Base-by-base conservation (phyloP, 345 rosid genomes). In the Eucalyptus victrix region DNA sequence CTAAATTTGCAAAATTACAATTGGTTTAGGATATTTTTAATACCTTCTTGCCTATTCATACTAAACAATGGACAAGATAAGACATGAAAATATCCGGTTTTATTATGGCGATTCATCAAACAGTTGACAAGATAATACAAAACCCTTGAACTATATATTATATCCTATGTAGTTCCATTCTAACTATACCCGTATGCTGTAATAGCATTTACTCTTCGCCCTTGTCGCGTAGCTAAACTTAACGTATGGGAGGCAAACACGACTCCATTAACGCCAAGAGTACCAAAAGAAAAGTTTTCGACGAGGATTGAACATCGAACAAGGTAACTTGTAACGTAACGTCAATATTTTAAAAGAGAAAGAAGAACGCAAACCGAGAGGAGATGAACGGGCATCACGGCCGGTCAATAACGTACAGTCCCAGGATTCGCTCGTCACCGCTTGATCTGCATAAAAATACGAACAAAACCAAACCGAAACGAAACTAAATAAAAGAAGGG, bases 161-260 rank as follows among this genome's bases (percentile, higher is more conserved):
- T 56, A 56, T 56, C 3, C 0, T 56, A 0, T 56, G 1, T 26
- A 24, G 6, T 56, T 56, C 13, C 12, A 56, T 56, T 6, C 3
- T 24, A 56, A 24, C 0, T 5, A 24, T 56, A 54, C 6, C 3
- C 1, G 0, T 56, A 11, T 24, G 30, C 0, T 24, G 14, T 0
- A 0, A 56, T 26, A 56, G 6, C 30, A 24, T 11, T 56, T 24
- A 5, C 30, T 11, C 30, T 56, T 56, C 4, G 30, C 62, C 62
- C 30, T 56, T 56, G 62, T 56, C 13, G 0, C 2, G 30, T 56
- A 24, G 62, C 62, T 56, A 56, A 56, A 56, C 44, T 18, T 34
- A 34, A 34, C 44, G 24, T 72, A 19, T 34, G 2, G 7, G 14
- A 72, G 3, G 44, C 6, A 19, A 42, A 6, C 83, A 37, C 28